Evolutionary conservation across 116 monocot species (phyloP), one percentile per base, ranked within the genome.

Genomic region (Cymodocea nodosa): DNA sequence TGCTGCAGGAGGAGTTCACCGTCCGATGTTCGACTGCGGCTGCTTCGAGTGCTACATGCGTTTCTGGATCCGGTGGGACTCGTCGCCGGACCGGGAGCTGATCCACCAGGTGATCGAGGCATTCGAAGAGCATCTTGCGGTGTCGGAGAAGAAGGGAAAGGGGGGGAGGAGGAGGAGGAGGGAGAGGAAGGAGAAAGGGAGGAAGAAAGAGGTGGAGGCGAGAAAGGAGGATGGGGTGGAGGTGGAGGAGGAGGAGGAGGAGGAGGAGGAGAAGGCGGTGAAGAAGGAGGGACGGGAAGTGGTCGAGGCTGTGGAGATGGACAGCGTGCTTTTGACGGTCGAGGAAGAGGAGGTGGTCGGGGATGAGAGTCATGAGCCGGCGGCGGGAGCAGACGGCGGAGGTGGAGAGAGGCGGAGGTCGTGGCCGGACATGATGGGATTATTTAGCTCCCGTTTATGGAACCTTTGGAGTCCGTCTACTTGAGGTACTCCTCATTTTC

Each of bases 41-140:
- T 92, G 92, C 79, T 87, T 92, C 72, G 92, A 81, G 68, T 92
- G 92, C 73, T 92, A 92, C 79, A 85, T 68, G 0, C 77, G 85
- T 65, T 92, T 81, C 78, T 92, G 92, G 92, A 81, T 81, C 4
- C 85, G 92, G 6, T 92, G 92, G 92, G 79, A 87, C 77, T 63
- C 83, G 62, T 93, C 93, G 0, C 65, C 75, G 3, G 77, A 85
- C 18, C 74, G 85, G 34, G 93, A 87, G 74, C 59, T 80, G 37
- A 93, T 93, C 57, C 83, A 93, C 63, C 81, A 80, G 62, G 85
- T 80, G 15, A 84, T 93, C 70, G 88, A 93, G 63, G 88, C 85
- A 30, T 93, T 85, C 70, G 93, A 93, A 69, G 85, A 93, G 71
- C 85, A 88, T 56, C 81, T 93, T 4, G 79, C 79, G 9, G 14